Evolutionary conservation across 257 asterid species (phyloP), one percentile per base, ranked within the genome.

Genomic region (Buddleja alternifolia): DNA sequence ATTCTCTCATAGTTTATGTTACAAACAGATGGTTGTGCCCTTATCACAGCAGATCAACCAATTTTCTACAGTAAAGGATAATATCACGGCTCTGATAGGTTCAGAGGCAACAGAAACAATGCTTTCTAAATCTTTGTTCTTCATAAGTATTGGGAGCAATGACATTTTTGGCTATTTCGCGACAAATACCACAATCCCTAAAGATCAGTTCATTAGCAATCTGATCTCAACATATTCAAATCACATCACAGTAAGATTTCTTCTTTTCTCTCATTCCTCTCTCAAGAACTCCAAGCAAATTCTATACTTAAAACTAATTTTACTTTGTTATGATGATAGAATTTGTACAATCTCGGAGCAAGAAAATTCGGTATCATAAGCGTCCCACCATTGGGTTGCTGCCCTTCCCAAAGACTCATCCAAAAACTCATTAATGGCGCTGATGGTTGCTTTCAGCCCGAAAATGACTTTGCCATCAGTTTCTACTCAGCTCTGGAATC

Each of bases 141-240:
- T 76, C 82, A 82, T 90, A 75, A 86, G 93, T 50, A 45, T 79
- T 11, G 93, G 95, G 32, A 81, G 97, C 85, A 90, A 90, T 29
- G 95, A 90, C 78, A 73, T 85, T 45, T 83, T 90, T 6, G 81
- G 77, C 51, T 85, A 90, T 75, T 86, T 90, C 75, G 0, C 12
- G n/a, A 64, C 63, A 65, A 79, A 63, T 23, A 47, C 69, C 54
- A 69, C 83, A 23, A 7, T 68, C 59, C 76, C 77, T 10, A 57
- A 64, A 40, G 73, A 75, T 7, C 60, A 66, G 41, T 86, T 76
- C 65, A 72, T 85, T 17, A 32, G 44, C 68, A 32, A 39, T 17
- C 66, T 90, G 53, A 81, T 86, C 58, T 65, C 81, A 41, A 63
- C 81, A 1, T 90, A 87, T 25, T 77, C 79, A 39, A 17, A 51